Conservation (phyloP, 2,329 filamentous ascomycete species). For the Trichoderma gracile region DNA sequence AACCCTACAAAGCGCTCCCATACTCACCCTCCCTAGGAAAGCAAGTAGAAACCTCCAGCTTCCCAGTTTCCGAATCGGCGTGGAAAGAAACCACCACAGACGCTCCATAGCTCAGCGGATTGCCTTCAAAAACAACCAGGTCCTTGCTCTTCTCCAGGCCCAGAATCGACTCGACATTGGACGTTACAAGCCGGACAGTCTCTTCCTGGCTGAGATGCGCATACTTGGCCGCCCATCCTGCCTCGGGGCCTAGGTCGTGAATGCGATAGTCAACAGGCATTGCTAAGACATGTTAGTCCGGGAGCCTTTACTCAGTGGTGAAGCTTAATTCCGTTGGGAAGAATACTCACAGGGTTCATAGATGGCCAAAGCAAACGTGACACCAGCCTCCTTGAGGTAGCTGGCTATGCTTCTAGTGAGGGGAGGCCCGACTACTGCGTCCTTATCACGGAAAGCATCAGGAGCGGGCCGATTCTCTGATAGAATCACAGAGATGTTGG, state of each 20-base stretch:
- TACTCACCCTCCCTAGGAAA: constrained; percentile 32
- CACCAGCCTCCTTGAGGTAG: constrained; percentile 44
- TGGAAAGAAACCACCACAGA: constrained; percentile 43
- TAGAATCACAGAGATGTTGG: constrained; percentile 45
- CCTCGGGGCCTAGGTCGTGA: constrained; percentile 43
- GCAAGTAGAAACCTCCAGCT: constrained; percentile 38
- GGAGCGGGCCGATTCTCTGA: constrained; percentile 38
- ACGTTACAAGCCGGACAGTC: constrained; percentile 42
- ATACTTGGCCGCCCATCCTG: constrained; percentile 45
- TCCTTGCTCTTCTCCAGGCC: constrained; percentile 40
- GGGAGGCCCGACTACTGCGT: constrained; percentile 45
- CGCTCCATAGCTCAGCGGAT: constrained; percentile 44
- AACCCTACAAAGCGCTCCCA: background rate
- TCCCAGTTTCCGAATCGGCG: constrained; percentile 33
- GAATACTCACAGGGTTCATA: constrained; percentile 14
- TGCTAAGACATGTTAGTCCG: constrained; percentile 15
- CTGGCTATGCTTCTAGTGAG: constrained; percentile 43
- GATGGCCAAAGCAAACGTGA: constrained; percentile 38
- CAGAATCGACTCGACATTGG: constrained; percentile 46
- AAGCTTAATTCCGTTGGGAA: background rate
- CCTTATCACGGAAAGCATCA: constrained; percentile 39
- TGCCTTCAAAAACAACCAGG: constrained; percentile 47
- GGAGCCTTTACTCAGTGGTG: background rate
- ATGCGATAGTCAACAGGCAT: constrained; percentile 41
- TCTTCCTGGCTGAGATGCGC: constrained; percentile 38